These are phyloP conservation scores for Penicillium griseofulvum DNA, from an alignment of 2,329 filamentous ascomycete genomes.

Conservation along the genomic window DNA sequence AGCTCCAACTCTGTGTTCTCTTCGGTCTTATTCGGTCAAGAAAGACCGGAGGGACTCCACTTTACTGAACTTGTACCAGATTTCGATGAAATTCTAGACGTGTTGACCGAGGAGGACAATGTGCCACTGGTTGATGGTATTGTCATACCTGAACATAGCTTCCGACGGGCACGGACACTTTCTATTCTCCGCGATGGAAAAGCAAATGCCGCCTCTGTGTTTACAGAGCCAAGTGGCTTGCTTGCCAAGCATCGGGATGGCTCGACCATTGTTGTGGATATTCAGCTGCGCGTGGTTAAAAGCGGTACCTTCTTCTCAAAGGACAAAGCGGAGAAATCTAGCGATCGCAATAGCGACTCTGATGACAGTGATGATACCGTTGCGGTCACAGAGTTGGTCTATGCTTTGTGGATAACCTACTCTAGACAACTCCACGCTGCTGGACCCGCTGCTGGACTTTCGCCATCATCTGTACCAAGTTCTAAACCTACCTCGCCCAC, in stretches of 20 bases:
- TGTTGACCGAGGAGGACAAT: slow-evolving; percentile 83
- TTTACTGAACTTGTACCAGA: slow-evolving; percentile 80
- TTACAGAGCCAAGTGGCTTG: slow-evolving; percentile 79
- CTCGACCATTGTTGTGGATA: slow-evolving; percentile 85
- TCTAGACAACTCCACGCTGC: slow-evolving; percentile 85
- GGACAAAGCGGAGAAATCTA: slow-evolving; percentile 62
- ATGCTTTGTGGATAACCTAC: slow-evolving; percentile 96
- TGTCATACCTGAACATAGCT: slow-evolving; percentile 93
- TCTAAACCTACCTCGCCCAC: slow-evolving; percentile 69
- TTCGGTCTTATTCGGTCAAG: slow-evolving; percentile 84
- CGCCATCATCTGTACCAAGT: slow-evolving; percentile 53
- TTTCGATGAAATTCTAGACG: slow-evolving; percentile 78
- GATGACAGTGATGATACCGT: slow-evolving; percentile 41
- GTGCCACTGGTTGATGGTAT: slow-evolving; percentile 86
- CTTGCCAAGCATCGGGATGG: slow-evolving; percentile 86
- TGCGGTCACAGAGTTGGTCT: slow-evolving; percentile 75
- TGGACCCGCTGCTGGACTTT: slow-evolving; percentile 59
- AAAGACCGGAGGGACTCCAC: slow-evolving; percentile 73
- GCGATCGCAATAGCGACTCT: slow-evolving; percentile 60
- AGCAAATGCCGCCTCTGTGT: slow-evolving; percentile 72
- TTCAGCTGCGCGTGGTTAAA: slow-evolving; percentile 94
- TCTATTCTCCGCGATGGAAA: slow-evolving; percentile 80
- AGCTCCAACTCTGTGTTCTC: slow-evolving; percentile 96
- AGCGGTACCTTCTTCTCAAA: slow-evolving; percentile 68
- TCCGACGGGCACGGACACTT: slow-evolving; percentile 81